Evolutionary conservation across 345 rosid genomes (phyloP), one percentile per base, ranked within the genome.

Genomic region (Camelina neglecta): DNA sequence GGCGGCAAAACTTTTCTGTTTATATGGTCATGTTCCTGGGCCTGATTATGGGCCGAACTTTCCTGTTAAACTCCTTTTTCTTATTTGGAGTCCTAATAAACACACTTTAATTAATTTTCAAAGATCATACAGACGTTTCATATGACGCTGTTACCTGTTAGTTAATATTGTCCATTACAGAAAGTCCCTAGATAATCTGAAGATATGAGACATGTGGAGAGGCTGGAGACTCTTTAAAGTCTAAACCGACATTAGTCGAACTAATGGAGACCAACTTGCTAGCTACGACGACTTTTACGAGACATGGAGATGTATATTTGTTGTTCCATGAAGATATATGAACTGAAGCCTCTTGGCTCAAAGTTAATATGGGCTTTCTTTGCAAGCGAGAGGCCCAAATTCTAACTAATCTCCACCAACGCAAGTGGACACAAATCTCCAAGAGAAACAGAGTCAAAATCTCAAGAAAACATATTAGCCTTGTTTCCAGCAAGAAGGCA

Each of bases 381-480:
- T 13, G 11, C 33, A 33, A 69, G 4, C 16, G 8, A 2, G 39
- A 47, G 51, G 23, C 51, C 67, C 59, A 57, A 10, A 65, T 9
- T 35, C 11, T 44, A 33, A 64, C 1, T 29, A 33, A 55, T 38
- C 64, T 65, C 48, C 45, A n/a, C 49, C 49, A 15, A 31, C 5
- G 47, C 58, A 29, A 71, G 60, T 49, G 58, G 16, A 50, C 70
- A 60, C 63, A 62, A 67, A 51, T 33, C 7, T 41, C 49, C 38
- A 29, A 68, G 48, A 65, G 71, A 75, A 15, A 24, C 58, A 64
- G 35, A 13, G 24, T 61, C 15, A 61, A 39, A 61, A 16, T 4
- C 76, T 67, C 44, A 67, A 41, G 7, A 13, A 50, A 60, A 67
- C 69, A 58, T 69, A 51, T 44, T 60, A 61, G 33, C 42, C 57